Base-by-base conservation (phyloP, 2,329 filamentous ascomycete species). In the Drechslerella dactyloides region DNA sequence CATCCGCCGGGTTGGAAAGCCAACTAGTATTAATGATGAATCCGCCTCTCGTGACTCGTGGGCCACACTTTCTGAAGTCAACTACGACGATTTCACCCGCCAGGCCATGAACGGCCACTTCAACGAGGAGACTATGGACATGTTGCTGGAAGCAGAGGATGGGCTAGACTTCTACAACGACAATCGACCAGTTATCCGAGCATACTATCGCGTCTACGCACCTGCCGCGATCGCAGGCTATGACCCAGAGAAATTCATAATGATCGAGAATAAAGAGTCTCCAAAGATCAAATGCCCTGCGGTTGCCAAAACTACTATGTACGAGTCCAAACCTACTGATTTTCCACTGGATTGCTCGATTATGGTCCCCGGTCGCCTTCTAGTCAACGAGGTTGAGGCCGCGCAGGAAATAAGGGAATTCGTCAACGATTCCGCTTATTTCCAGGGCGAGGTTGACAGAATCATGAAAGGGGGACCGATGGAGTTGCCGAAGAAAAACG, bases 181-280 rank as follows among this genome's bases (percentile, higher is more conserved):
- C 19, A 37, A 60, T 15, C 54, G 68, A n/a, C 50, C 21, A 24
- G 52, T 21, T 13, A 56, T 65, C 6, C 23, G 40, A 15, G 68
- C 68, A 7, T 72, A 72, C 44, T 72, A 56, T 24, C 68, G 68
- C 15, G 46, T 72, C 24, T 65, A 54, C 24, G 68, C 68, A 1
- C 60, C 68, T 2, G 55, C 60, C 5, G 33, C 40, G 2, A 30
- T 72, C 13, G 68, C 60, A 8, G 68, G 68, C 13, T 72, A 72
- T 17, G 68, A 72, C 21, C 68, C 68, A 6, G 68, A 72, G 46
- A 64, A 72, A 13, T 64, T 65, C 50, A 61, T 72, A 11, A 21
- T 60, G 35, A 72, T 72, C n/a, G 40, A 48, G 2, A 44, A 42
- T 8, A 40, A 40, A 10, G 60, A 72, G 13, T 56, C 35, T 15